Base-by-base conservation (phyloP, 768 basidiomycete genomes). In the Boletus pseudo-olivaceus region DNA sequence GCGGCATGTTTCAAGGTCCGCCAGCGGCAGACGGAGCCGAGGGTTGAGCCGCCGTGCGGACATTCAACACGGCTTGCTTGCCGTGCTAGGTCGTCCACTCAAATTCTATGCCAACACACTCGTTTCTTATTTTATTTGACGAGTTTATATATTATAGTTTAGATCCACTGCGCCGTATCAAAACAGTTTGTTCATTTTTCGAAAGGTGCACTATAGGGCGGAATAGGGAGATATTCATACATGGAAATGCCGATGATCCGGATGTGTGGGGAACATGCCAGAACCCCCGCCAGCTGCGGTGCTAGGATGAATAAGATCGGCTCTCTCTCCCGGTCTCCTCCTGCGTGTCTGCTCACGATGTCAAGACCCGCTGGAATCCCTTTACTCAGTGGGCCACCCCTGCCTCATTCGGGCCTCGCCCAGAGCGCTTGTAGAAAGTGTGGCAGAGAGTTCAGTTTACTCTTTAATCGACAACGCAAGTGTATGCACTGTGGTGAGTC, bases 401-500 rank as follows among this genome's bases (percentile, higher is more conserved):
- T 81, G 0, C 53, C 69, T 5, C 70, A 70, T 48, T 55, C 45
- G 0, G 69, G 27, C 58, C 70, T 56, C 53, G 55, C 54, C n/a
- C 71, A 49, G 54, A 53, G 55, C 8, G 67, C 74, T 5, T 90
- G 88, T 57, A 79, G 86, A 66, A 89, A 82, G 67, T 90, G 88
- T 65, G 81, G 76, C 66, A 89, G 78, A 67, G 88, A 90, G 64
- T 90, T 90, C 66, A 83, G 78, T 61, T 66, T 86, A 19, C 55
- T 90, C 47, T 83, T 90, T 62, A 73, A 81, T 52, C 74, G 88
- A 49, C 77, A 82, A 44, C 79, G 81, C 59, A 80, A 72, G 57
- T 90, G 88, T 67, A 82, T 87, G 66, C 88, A 90, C 62, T 90
- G 88, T 65, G 87, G 88, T 87, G 64, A 60, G 82, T 64, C 15